phyloP scores from a whole-genome alignment of 495 filamentous ascomycete species.

The Penicillium canescens region DNA sequence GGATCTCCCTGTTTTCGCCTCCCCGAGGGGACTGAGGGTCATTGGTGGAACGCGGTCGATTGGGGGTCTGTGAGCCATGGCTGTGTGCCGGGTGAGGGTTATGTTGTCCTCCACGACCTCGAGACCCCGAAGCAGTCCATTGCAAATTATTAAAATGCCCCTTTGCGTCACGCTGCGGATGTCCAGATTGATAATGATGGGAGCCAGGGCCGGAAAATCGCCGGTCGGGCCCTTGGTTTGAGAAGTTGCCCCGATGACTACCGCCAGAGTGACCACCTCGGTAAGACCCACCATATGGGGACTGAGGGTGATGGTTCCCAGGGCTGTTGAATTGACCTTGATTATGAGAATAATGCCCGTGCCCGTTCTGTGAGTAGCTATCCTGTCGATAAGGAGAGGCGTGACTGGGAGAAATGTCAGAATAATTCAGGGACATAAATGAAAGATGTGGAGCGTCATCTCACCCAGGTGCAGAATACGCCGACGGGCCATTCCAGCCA shows the following conservation, averaged over 20 bases:
- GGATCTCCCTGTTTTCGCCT: slow-evolving; percentile 61
- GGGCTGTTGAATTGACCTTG: slow-evolving; percentile 54
- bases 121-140: slow-evolving; percentile 53
- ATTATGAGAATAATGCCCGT: slow-evolving; percentile 55
- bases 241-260: slow-evolving; percentile 52
- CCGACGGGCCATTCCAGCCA: slow-evolving; percentile 56
- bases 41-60: slow-evolving; percentile 29
- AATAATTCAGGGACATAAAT: slow-evolving; percentile 13
- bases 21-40: slow-evolving; percentile 35
- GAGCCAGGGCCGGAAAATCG: slow-evolving; percentile 38
- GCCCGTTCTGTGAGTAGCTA: slow-evolving; percentile 43
- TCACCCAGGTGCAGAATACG: slow-evolving; percentile 62
- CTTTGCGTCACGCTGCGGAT: slow-evolving; percentile 29
- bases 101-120: slow-evolving; percentile 30
- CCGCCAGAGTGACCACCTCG: slow-evolving; percentile 53
- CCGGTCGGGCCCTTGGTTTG: slow-evolving; percentile 50
- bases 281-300: slow-evolving; percentile 48
- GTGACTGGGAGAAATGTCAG: slow-evolving; percentile 31
- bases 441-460: slow-evolving; percentile 12
- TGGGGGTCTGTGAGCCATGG: slow-evolving; percentile 27
- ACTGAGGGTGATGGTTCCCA: slow-evolving; percentile 49
- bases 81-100: slow-evolving; percentile 33
- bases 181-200: slow-evolving; percentile 21
- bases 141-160: slow-evolving; percentile 60
- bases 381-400: slow-evolving; percentile 54